These are phyloP conservation scores for Botrytis paeoniae DNA, from an alignment of 2,329 filamentous ascomycete species.

Conservation along the genomic window DNA sequence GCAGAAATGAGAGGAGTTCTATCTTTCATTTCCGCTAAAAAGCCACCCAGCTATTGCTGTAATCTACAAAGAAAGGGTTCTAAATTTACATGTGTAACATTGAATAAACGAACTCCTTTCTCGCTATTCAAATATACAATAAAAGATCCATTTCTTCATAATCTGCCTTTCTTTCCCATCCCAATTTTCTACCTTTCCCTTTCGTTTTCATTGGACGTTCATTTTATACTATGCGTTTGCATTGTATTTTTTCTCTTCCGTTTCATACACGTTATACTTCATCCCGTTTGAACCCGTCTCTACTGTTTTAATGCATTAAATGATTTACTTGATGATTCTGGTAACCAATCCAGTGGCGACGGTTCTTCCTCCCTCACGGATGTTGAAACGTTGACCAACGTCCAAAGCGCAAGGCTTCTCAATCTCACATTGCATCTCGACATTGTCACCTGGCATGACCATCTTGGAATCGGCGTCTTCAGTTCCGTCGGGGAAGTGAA, in stretches of 20 bases:
- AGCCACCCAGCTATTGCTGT: neutral
- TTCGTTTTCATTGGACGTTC: neutral
- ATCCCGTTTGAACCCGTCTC: neutral
- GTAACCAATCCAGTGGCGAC: slow-evolving; percentile 82
- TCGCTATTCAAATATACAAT: slow-evolving; percentile 10
- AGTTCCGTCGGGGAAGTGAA: slow-evolving; percentile 83
- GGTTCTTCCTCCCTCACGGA: slow-evolving; percentile 92
- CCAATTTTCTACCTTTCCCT: neutral
- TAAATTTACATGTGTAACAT: slow-evolving; percentile 10
- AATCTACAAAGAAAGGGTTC: slow-evolving; percentile 13
- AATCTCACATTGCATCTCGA: slow-evolving; percentile 91
- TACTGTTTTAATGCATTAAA: neutral
- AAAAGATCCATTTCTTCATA: neutral
- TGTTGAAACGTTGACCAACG: slow-evolving; percentile 92
- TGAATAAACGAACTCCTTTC: slow-evolving; percentile 20
- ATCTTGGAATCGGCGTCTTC: slow-evolving; percentile 71
- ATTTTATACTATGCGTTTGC: slow-evolving; percentile 9
- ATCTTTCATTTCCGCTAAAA: slow-evolving; percentile 1
- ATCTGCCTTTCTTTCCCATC: neutral
- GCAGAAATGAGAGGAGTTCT: slow-evolving; percentile 16
- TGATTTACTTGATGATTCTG: slow-evolving; percentile 55
- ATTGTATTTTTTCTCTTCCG: neutral
- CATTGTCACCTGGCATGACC: slow-evolving; percentile 98
- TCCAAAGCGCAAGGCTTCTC: slow-evolving; percentile 85
- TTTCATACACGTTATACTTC: slow-evolving; percentile 4